phyloP scores from a whole-genome alignment of 2,329 filamentous ascomycete species.

The Didymella sp. region DNA sequence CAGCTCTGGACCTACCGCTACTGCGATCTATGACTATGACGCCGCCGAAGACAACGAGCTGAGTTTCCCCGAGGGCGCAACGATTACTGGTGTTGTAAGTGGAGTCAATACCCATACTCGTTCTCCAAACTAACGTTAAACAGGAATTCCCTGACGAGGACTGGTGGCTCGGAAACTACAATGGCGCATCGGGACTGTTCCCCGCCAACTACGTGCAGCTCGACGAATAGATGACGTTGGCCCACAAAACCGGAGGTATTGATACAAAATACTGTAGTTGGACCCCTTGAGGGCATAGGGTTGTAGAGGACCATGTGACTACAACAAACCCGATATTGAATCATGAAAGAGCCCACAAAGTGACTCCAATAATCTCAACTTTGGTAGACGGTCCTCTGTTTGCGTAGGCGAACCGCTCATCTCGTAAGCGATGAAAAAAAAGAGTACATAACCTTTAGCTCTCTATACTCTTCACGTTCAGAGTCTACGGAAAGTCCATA shows the following conservation, averaged over 20 bases:
- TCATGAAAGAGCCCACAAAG: neutral
- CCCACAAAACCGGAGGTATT: neutral
- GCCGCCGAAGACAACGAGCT: conserved; percentile 89
- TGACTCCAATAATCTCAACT: neutral
- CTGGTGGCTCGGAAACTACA: conserved; percentile 94
- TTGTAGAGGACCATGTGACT: neutral
- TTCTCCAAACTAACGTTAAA: conserved; percentile 35
- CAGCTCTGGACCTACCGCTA: conserved; percentile 70
- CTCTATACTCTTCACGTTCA: neutral
- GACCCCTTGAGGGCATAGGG: conserved; percentile 9
- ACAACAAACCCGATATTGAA: neutral
- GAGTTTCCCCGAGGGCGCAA: conserved; percentile 89
- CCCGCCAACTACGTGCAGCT: conserved; percentile 60
- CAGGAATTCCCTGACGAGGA: conserved; percentile 97
- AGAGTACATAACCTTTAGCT: neutral
- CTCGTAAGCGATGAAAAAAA: no score
- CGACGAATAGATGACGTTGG: conserved; percentile 45
- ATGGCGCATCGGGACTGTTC: conserved; percentile 84
- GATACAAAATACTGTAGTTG: neutral
- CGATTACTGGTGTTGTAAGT: conserved; percentile 77
- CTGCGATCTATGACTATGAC: conserved; percentile 93
- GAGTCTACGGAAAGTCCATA: neutral
- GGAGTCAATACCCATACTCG: neutral
- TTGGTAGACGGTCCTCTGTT: neutral
- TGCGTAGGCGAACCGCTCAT: neutral